Evolutionary conservation across 1,284 basidiomycete species (phyloP).

Genomic region (Fomes fomentarius): DNA sequence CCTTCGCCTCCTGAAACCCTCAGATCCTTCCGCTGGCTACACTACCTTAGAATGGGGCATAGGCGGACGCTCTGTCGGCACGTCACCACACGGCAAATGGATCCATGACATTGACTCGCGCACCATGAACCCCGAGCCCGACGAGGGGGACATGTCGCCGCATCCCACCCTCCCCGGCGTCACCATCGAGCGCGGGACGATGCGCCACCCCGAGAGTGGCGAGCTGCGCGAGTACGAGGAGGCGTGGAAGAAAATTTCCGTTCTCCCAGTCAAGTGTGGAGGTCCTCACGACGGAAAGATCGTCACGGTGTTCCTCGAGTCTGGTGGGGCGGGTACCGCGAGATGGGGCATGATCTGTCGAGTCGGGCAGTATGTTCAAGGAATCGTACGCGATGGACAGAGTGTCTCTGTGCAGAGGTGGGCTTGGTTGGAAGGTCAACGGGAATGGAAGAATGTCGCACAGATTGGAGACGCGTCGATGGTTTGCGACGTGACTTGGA

Average conservation of each 20-base stretch:
- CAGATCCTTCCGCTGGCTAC: neutral
- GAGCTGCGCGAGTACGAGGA: constrained; percentile 21
- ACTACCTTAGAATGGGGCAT: constrained; percentile 20
- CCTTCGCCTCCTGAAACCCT: constrained; percentile 14
- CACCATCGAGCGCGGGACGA: constrained; percentile 17
- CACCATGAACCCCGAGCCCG: constrained; percentile 13
- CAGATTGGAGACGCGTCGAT: constrained; percentile 6
- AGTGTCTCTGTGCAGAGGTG: constrained; percentile 15
- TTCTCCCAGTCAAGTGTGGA: constrained; percentile 4
- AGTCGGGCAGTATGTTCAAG: constrained; percentile 20
- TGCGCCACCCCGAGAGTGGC: constrained; percentile 20
- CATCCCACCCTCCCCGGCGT: constrained; percentile 15
- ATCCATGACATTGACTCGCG: constrained; percentile 25
- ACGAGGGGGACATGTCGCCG: constrained; percentile 20
- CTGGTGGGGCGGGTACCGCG: neutral
- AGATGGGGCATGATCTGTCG: constrained; percentile 15
- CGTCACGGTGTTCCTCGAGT: constrained; percentile 12
- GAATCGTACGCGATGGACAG: constrained; percentile 14
- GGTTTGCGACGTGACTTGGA: constrained; percentile 17
- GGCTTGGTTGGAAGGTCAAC: constrained; percentile 7
- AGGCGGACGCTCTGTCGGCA: constrained; percentile 17
- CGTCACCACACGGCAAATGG: constrained; percentile 16
- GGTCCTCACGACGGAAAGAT: neutral
- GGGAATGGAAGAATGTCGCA: constrained; percentile 9
- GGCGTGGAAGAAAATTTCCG: constrained; percentile 15